A percentile compares a stretch with the other conserved stretches of the same genome.
phyloP scores from a whole-genome alignment of 208 protist species.

The Trypanosoma mega region DNA sequence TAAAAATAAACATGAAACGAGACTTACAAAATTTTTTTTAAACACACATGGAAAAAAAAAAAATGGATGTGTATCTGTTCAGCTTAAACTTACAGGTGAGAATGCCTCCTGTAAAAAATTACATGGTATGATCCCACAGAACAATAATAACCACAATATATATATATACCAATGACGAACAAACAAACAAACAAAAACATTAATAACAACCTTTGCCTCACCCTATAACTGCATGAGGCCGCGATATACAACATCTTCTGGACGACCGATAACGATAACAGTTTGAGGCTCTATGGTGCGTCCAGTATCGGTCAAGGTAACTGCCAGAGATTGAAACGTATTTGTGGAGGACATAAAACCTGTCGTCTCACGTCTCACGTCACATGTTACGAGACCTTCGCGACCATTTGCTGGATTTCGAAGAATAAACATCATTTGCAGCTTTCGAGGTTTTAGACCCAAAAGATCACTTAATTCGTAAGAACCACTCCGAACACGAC shows the following conservation, averaged over 20 bases:
- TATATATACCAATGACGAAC: neutral
- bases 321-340: constrained; percentile 74
- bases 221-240: constrained; percentile 42
- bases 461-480: constrained; percentile 85
- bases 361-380: constrained; percentile 71
- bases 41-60: too few species aligned
- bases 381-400: constrained; percentile 81
- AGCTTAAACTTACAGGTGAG: too few species aligned
- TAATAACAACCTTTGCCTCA: neutral
- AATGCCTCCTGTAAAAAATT: too few species aligned
- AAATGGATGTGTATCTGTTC: too few species aligned
- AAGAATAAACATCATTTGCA: constrained; percentile 90
- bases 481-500: constrained; percentile 80
- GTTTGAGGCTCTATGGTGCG: constrained; percentile 46
- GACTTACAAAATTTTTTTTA: neutral
- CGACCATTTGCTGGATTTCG: constrained; percentile 59
- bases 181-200: neutral
- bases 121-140: too few species aligned
- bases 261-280: constrained; percentile 79
- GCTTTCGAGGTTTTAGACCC: constrained; percentile 66
- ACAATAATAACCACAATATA: too few species aligned
- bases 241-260: constrained; percentile 79
- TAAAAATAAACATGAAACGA: constrained; percentile 5
- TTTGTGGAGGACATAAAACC: constrained; percentile 74
- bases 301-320: constrained; percentile 61